Conservation (phyloP, 148 eudicot genomes). For the Rhododendron molle region DNA sequence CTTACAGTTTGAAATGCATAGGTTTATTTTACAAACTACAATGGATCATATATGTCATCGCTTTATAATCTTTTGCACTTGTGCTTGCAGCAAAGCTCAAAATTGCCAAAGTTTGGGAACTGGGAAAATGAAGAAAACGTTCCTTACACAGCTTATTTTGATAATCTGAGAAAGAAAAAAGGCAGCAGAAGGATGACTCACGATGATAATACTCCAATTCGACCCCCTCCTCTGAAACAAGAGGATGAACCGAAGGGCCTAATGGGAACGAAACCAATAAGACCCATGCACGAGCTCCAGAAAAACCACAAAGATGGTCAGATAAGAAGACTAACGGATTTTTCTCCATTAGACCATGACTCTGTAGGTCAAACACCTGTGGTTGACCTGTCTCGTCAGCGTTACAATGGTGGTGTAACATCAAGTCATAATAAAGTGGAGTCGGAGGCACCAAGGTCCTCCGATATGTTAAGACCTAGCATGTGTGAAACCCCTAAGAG, state of each 20-base stretch:
- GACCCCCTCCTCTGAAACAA: neutral
- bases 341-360: slow-evolving; percentile 27
- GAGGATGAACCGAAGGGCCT: slow-evolving; percentile 15
- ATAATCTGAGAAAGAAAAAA: slow-evolving; percentile 35
- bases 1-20: neutral
- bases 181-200: slow-evolving; percentile 27
- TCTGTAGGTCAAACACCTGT: slow-evolving; percentile 20
- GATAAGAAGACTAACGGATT: slow-evolving; percentile 27
- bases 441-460: slow-evolving; percentile 20
- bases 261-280: slow-evolving; percentile 25
- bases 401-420: slow-evolving; percentile 24
- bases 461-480: slow-evolving; percentile 29
- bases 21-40: neutral
- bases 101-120: slow-evolving; percentile 45
- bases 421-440: slow-evolving; percentile 22
- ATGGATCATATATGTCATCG: neutral
- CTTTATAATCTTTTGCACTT: neutral
- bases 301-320: slow-evolving; percentile 40
- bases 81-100: slow-evolving; percentile 36
- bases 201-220: slow-evolving; percentile 21
- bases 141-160: slow-evolving; percentile 37
- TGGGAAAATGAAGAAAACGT: slow-evolving; percentile 51
- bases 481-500: slow-evolving; percentile 41
- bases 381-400: slow-evolving; percentile 23
- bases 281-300: slow-evolving; percentile 30